Base-by-base conservation (phyloP, 2,329 filamentous ascomycete genomes). In the Dissoconium aciculare region DNA sequence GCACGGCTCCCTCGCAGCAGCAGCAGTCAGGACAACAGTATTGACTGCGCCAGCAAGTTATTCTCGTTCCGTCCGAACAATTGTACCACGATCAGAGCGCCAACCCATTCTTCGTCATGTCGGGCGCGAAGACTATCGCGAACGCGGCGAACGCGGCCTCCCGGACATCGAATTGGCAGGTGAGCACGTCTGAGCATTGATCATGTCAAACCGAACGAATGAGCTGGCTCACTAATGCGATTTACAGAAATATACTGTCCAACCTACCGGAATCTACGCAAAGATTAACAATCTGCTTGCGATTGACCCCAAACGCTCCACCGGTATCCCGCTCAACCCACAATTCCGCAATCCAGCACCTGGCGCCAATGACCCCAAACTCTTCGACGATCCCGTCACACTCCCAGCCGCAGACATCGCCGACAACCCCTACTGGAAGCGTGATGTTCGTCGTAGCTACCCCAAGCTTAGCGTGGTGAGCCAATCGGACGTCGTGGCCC, bases 391-490 rank as follows among this genome's bases (percentile, higher is more conserved):
- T 54, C 80, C 81, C 13, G 78, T 87, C 36, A 91, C 82, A 10
- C 36, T 78, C 0, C 83, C 83, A n/a, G 80, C 83, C 2, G 81
- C 69, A 44, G 83, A 92, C 55, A 75, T 92, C 47, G 83, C 83
- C 48, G 81, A 87, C 57, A 92, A 92, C 62, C 74, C 83, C 21
- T 92, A 94, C 65, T 98, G 84, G 83, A 91, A 92, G 68, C 84
- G 89, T 50, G 89, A 98, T 53, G 58, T 64, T 38, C 79, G 89
- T 47, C 72, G 89, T 49, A 68, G 67, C 49, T 95, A 95, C 62
- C 80, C 89, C 17, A 69, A 67, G 46, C 67, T 79, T 34, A 87
- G 78, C 51, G 74, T 81, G 27, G 70, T 98, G 39, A 76, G 65
- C 36, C 89, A 95, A 64, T 71, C 71, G 27, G 80, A 95, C 56